These are phyloP conservation scores for Cornus controversa DNA, from an alignment of 148 eudicot genomes.

Conservation along the genomic window DNA sequence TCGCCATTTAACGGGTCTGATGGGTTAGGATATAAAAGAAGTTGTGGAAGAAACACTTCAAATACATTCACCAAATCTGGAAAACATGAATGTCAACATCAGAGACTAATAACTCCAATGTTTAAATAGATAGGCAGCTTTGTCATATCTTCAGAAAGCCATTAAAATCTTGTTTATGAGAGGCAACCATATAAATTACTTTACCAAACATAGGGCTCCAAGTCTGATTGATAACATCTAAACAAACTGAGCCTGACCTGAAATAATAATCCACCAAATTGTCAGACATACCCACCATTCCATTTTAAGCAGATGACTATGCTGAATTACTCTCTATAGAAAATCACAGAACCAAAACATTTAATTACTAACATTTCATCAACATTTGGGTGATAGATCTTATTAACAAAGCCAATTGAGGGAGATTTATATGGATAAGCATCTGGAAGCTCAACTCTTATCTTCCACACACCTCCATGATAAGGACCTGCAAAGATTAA, in stretches of 20 bases:
- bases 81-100: constrained; percentile 14
- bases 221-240: constrained; percentile 86
- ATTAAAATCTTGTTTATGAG: background rate
- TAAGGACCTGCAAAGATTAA: constrained; percentile 56
- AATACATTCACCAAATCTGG: constrained; percentile 87
- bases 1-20: constrained; percentile 92
- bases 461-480: constrained; percentile 75
- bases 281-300: background rate
- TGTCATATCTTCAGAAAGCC: background rate
- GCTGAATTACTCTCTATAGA: background rate
- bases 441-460: constrained; percentile 79
- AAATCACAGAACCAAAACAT: background rate
- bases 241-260: constrained; percentile 88
- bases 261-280: constrained; percentile 2
- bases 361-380: constrained; percentile 66
- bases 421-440: constrained; percentile 85
- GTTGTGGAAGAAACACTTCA: constrained; percentile 92
- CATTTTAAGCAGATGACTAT: background rate
- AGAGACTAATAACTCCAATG: constrained; percentile 4
- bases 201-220: constrained; percentile 98
- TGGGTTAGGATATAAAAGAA: constrained; percentile 83
- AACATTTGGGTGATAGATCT: constrained; percentile 80
- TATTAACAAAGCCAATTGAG: constrained; percentile 72
- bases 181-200: background rate
- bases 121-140: background rate